Conservation (phyloP, 768 basidiomycete species). For the Mycena maculata region DNA sequence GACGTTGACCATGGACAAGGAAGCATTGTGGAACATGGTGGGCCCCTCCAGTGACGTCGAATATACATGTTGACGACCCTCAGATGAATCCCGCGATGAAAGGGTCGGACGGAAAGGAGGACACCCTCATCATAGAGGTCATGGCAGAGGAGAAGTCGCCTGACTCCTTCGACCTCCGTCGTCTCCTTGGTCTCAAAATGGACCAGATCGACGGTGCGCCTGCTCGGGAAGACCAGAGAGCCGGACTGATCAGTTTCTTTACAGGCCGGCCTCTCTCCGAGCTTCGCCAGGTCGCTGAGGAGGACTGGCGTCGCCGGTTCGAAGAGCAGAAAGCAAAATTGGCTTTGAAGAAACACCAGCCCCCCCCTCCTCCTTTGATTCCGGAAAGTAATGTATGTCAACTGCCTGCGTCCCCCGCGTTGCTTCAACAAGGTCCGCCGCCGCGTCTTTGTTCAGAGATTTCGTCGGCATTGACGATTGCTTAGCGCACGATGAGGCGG, state of each 20-base stretch:
- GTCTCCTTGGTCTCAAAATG: background rate
- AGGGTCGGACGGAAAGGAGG: slow-evolving; percentile 13
- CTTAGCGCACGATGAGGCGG: background rate
- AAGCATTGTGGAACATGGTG: background rate
- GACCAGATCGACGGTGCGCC: slow-evolving; percentile 6
- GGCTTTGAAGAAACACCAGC: background rate
- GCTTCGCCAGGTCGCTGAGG: too few species aligned
- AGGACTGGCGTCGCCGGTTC: too few species aligned
- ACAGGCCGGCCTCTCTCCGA: background rate
- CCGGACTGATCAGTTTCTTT: background rate
- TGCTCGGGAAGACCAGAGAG: background rate
- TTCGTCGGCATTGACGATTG: background rate
- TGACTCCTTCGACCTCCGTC: background rate
- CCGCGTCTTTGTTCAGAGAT: background rate
- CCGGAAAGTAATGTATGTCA: background rate
- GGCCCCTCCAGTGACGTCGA: background rate
- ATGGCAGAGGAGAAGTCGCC: background rate
- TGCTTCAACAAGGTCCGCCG: slow-evolving; percentile 1
- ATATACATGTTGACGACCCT: background rate
- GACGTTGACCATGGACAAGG: background rate
- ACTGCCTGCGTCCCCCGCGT: background rate
- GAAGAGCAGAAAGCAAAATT: background rate
- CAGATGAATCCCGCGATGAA: slow-evolving; percentile 19
- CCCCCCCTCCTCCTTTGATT: background rate
- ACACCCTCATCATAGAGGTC: slow-evolving; percentile 19